Evolutionary conservation across 1,139 yeast genomes (phyloP).

Genomic region (Hyphopichia wangnamkhiaoensis): DNA sequence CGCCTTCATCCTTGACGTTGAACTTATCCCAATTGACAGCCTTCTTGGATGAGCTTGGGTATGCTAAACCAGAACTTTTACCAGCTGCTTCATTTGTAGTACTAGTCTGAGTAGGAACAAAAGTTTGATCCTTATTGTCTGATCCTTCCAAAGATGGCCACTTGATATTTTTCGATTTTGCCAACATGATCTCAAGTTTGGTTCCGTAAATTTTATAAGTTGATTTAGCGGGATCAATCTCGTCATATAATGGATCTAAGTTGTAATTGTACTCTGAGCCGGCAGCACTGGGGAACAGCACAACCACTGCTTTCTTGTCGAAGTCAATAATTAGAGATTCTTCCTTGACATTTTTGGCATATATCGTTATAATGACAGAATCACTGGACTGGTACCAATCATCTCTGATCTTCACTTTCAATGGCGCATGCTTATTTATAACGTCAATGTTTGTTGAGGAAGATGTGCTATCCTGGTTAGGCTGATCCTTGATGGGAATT

Average conservation of each 20-base stretch:
- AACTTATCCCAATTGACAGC: constrained; percentile 74
- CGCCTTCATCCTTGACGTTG: constrained; percentile 55
- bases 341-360: constrained; percentile 63
- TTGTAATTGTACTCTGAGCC: constrained; percentile 51
- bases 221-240: constrained; percentile 50
- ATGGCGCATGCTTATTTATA: constrained; percentile 42
- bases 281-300: constrained; percentile 48
- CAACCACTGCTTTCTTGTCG: constrained; percentile 28
- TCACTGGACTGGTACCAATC: constrained; percentile 79
- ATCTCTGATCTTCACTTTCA: constrained; percentile 51
- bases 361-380: constrained; percentile 66
- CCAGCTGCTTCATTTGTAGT: constrained; percentile 9
- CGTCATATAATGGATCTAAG: constrained; percentile 51
- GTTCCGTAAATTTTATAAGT: constrained; percentile 61
- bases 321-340: constrained; percentile 42
- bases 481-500: constrained; percentile 1
- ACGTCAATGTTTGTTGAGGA: constrained; percentile 34
- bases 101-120: constrained; percentile 5
- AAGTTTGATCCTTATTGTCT: constrained; percentile 3
- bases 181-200: constrained; percentile 67
- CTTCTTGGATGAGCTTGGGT: constrained; percentile 66
- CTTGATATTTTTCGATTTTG: constrained; percentile 32
- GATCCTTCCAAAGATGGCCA: constrained; percentile 48
- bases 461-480: too few species aligned
- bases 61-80: constrained; percentile 30